phyloP scores from a whole-genome alignment of 1,284 basidiomycete species.

The Exsudoporus floridanus region DNA sequence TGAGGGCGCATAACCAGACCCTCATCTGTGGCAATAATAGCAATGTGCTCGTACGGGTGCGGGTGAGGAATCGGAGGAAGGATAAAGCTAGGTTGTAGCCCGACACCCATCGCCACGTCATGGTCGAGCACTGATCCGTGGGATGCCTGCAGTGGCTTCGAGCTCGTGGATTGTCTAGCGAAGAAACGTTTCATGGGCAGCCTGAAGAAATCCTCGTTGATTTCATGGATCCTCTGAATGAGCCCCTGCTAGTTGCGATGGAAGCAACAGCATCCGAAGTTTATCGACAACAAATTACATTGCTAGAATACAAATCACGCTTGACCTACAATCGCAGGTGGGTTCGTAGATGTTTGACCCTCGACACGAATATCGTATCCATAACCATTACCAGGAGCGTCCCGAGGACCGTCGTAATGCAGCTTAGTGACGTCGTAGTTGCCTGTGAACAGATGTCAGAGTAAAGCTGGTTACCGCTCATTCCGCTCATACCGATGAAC shows the following conservation, averaged over 20 bases:
- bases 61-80: slow-evolving; percentile 71
- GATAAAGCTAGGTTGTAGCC: slow-evolving; percentile 59
- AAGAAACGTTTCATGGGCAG: slow-evolving; percentile 29
- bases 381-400: slow-evolving; percentile 66
- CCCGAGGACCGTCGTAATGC: slow-evolving; percentile 81
- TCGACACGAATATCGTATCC: slow-evolving; percentile 70
- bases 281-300: slow-evolving; percentile 16
- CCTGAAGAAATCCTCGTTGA: not conserved
- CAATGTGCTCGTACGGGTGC: slow-evolving; percentile 65
- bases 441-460: slow-evolving; percentile 44
- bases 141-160: slow-evolving; percentile 1
- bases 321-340: slow-evolving; percentile 17
- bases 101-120: slow-evolving; percentile 25
- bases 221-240: not conserved
- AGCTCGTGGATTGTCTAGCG: slow-evolving; percentile 10
- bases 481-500: slow-evolving; percentile 71
- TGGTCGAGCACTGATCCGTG: not conserved
- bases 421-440: slow-evolving; percentile 80
- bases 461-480: not conserved
- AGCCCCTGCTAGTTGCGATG: not conserved
- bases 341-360: slow-evolving; percentile 28
- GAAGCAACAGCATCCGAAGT: slow-evolving; percentile 1
- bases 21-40: slow-evolving; percentile 53
- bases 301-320: slow-evolving; percentile 22
- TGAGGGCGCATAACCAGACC: slow-evolving; percentile 66